Percentiles rank a stretch among this genome's conserved stretches.
phyloP scores from a whole-genome alignment of 2,329 filamentous ascomycete species.

The Trichoderma atrobrunneum region DNA sequence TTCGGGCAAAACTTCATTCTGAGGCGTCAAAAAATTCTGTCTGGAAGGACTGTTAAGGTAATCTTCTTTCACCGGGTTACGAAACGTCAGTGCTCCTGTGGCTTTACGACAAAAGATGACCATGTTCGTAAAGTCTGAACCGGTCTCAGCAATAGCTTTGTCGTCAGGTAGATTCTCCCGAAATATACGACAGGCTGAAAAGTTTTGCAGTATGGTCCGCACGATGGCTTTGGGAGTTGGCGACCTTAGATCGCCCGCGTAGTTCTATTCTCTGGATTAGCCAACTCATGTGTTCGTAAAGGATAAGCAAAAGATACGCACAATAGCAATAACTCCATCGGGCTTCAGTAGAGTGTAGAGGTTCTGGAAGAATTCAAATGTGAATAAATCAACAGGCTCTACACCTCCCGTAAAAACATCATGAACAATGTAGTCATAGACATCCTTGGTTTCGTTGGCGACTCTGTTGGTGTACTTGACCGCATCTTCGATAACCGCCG shows the following conservation, averaged over 20 bases:
- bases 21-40: constrained; percentile 67
- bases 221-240: constrained; percentile 75
- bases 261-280: constrained; percentile 62
- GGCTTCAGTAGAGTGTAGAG: constrained; percentile 69
- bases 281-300: not conserved
- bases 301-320: constrained; percentile 42
- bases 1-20: constrained; percentile 61
- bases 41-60: constrained; percentile 70
- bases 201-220: constrained; percentile 76
- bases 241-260: constrained; percentile 81
- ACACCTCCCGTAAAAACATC: constrained; percentile 97
- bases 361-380: constrained; percentile 73
- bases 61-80: constrained; percentile 62
- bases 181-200: constrained; percentile 88
- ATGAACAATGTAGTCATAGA: constrained; percentile 91
- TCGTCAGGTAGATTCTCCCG: constrained; percentile 65
- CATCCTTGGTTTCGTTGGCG: constrained; percentile 41
- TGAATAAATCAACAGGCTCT: constrained; percentile 86
- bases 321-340: constrained; percentile 83
- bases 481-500: constrained; percentile 77
- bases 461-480: constrained; percentile 60
- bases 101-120: constrained; percentile 87
- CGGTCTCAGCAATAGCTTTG: constrained; percentile 45
- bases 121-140: constrained; percentile 86
- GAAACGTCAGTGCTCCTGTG: constrained; percentile 57